phyloP scores from a whole-genome alignment of 2,329 filamentous ascomycete species.

The Lecanosticta acicola region DNA sequence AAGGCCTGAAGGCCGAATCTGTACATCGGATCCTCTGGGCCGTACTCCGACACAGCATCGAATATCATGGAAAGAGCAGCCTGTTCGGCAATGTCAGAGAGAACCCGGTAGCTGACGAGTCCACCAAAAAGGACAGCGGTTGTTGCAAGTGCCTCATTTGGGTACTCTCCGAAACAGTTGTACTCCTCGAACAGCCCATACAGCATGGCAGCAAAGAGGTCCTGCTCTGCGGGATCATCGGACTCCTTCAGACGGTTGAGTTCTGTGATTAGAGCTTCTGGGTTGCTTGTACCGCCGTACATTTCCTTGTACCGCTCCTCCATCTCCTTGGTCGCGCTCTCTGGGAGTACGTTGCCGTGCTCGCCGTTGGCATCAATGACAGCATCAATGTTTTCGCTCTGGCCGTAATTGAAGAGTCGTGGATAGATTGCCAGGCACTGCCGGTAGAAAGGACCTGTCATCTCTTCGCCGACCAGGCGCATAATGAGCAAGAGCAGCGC shows the following conservation, averaged over 20 bases:
- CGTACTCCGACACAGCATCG: slow-evolving; percentile 85
- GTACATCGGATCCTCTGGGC: slow-evolving; percentile 84
- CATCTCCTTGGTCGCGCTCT: slow-evolving; percentile 81
- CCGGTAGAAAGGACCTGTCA: slow-evolving; percentile 75
- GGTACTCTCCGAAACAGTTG: slow-evolving; percentile 89
- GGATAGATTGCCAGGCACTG: slow-evolving; percentile 90
- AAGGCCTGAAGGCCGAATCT: slow-evolving; percentile 95
- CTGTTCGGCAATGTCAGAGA: slow-evolving; percentile 83
- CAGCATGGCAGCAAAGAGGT: slow-evolving; percentile 97
- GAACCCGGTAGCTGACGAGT: slow-evolving; percentile 77
- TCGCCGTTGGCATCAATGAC: slow-evolving; percentile 77
- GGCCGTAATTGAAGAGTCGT: slow-evolving; percentile 90
- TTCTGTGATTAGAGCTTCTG: slow-evolving; percentile 77
- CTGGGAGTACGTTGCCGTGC: slow-evolving; percentile 72
- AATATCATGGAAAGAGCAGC: slow-evolving; percentile 96
- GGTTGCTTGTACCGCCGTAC: slow-evolving; percentile 86
- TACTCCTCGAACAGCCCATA: slow-evolving; percentile 97
- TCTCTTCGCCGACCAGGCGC: slow-evolving; percentile 55
- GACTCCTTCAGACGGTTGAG: slow-evolving; percentile 86
- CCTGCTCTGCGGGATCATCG: slow-evolving; percentile 75
- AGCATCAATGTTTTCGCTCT: slow-evolving; percentile 69
- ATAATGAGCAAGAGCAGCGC: slow-evolving; percentile 70
- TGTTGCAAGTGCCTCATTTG: slow-evolving; percentile 88
- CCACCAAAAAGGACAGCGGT: slow-evolving; percentile 95
- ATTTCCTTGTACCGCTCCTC: slow-evolving; percentile 97